phyloP scores from a whole-genome alignment of 1,284 basidiomycete species.

The Leccinum griseonigrum region DNA sequence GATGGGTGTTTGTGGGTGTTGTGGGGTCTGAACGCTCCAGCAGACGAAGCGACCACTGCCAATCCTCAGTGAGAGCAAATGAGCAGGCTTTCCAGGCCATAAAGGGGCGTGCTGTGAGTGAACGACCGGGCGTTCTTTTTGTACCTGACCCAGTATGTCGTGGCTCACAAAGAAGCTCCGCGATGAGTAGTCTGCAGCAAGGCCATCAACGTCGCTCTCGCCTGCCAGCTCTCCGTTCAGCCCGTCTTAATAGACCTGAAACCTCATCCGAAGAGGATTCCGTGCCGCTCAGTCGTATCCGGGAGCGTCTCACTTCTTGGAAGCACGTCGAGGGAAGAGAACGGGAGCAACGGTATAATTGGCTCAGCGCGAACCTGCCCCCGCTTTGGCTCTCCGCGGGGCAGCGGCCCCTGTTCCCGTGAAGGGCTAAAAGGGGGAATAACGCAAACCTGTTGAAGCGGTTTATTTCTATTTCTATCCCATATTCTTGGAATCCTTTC shows the following conservation, averaged over 20 bases:
- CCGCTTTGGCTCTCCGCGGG: neutral
- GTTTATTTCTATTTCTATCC: neutral
- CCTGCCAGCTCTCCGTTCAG: conserved; percentile 16
- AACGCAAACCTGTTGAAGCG: neutral
- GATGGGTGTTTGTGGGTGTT: too few relatives aligned
- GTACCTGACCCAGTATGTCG: too few relatives aligned
- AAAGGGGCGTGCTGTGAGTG: too few relatives aligned
- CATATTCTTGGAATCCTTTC: neutral
- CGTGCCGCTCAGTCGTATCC: conserved; percentile 13
- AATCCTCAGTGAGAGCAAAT: too few relatives aligned
- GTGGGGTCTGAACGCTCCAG: too few relatives aligned
- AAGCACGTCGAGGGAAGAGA: neutral
- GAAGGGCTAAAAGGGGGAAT: neutral
- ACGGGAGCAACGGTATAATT: neutral
- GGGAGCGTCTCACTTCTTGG: neutral
- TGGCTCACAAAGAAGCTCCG: too few relatives aligned
- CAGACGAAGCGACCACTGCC: too few relatives aligned
- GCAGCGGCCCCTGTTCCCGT: neutral
- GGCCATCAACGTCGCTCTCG: conserved; percentile 11
- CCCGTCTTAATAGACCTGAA: conserved; percentile 13
- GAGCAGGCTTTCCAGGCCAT: too few relatives aligned
- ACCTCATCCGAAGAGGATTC: conserved; percentile 19
- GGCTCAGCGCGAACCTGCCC: neutral
- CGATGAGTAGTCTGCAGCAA: too few relatives aligned
- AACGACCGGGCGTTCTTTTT: too few relatives aligned